Base-by-base conservation (phyloP, 768 basidiomycete genomes). In the Wakefieldia striispora region DNA sequence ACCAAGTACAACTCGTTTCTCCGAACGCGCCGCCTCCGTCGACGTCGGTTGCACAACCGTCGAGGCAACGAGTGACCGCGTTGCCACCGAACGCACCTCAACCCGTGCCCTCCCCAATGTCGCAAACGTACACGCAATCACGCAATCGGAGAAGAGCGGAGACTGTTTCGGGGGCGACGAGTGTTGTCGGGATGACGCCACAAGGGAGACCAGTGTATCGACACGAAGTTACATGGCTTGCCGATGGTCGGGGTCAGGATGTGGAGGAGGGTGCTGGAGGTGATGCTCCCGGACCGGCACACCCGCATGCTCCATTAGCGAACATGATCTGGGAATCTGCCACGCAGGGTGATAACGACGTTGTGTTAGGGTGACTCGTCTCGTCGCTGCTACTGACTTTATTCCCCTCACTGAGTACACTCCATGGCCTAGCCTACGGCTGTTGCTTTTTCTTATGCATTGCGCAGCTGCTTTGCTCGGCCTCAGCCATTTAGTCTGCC, bases 101-200 rank as follows among this genome's bases (percentile, higher is more conserved):
- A 16, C 58, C 56, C 0, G 19, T 56, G 36, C 61, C 69, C 21
- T 57, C 59, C 3, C 57, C 58, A 4, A 54, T 60, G 6, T 40
- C 56, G 21, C 58, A 50, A 13, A 46, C 47, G 26, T 62, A 49
- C 21, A 47, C 23, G 4, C 64, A 65, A 33, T 24, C 55, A 16
- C 63, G 66, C 20, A 65, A 49, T 44, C 70, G 68, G 26, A 59
- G 68, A 44, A 50, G 68, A 26, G 70, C 68, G 7, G 68, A 69
- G 52, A 69, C 68, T 11, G 66, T 68, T 8, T 69, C 66, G 4
- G 66, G 66, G 3, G 63, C 62, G 33, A 58, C 66, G 43, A 55
- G 55, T 12, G 57, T 61, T 8, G 40, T 62, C 34, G 65, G 55
- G 40, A 53, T 61, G 62, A 64, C 65, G 1, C 62, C 58, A 1